phyloP scores from a whole-genome alignment of 768 basidiomycete genomes.

The Boletus edulis region DNA sequence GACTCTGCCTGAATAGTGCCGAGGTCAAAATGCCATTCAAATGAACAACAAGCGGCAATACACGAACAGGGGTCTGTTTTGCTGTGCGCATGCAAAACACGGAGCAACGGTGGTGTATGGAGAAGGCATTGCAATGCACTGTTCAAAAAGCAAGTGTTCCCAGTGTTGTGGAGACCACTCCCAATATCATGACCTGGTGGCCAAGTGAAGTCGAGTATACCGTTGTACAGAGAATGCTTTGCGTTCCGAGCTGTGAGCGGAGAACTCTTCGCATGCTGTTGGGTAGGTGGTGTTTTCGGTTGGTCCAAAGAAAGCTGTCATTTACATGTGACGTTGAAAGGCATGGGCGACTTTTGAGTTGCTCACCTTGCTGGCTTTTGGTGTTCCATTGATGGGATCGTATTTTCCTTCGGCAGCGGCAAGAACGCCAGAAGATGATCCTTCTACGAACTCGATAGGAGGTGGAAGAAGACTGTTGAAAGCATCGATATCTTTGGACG shows the following conservation, averaged over 20 bases:
- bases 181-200: constrained; percentile 48
- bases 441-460: constrained; percentile 81
- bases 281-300: constrained; percentile 23
- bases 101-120: constrained; percentile 86
- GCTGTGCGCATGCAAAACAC: constrained; percentile 51
- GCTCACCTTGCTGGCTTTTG: constrained; percentile 53
- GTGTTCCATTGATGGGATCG: constrained; percentile 73
- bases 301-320: constrained; percentile 16
- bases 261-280: constrained; percentile 29
- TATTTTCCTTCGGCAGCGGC: constrained; percentile 75
- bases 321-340: constrained; percentile 1
- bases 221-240: constrained; percentile 45
- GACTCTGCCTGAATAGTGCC: constrained; percentile 36
- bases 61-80: constrained; percentile 58
- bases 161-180: constrained; percentile 75
- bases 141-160: constrained; percentile 97
- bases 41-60: background rate
- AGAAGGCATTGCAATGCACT: constrained; percentile 90
- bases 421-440: constrained; percentile 74
- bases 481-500: constrained; percentile 67
- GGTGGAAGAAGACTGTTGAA: constrained; percentile 79
- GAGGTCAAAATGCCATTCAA: constrained; percentile 3
- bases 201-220: constrained; percentile 63
- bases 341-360: background rate
- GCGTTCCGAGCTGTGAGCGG: constrained; percentile 20